phyloP scores from a whole-genome alignment of 441 rosid genomes.

The Croton setiger region DNA sequence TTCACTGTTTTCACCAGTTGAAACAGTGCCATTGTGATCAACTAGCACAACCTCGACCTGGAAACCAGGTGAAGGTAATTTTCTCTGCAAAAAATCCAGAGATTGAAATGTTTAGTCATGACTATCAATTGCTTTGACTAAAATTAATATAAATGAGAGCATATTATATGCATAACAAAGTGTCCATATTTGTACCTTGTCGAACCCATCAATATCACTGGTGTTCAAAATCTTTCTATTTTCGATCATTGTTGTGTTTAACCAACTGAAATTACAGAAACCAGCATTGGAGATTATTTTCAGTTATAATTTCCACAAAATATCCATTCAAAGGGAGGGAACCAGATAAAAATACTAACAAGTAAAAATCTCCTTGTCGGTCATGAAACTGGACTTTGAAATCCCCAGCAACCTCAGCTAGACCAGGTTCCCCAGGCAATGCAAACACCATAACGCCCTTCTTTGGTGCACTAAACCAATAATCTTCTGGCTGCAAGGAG shows the following conservation, averaged over 20 bases:
- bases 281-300: slow-evolving; percentile 9
- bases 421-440: slow-evolving; percentile 95
- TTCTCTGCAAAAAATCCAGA: slow-evolving; percentile 62
- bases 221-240: slow-evolving; percentile 72
- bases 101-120: not conserved
- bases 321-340: slow-evolving; percentile 6
- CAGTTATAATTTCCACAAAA: slow-evolving; percentile 9
- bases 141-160: not conserved
- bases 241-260: slow-evolving; percentile 91
- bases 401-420: slow-evolving; percentile 85
- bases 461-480: slow-evolving; percentile 95
- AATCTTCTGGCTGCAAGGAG: slow-evolving; percentile 79
- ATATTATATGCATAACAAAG: not conserved
- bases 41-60: slow-evolving; percentile 90
- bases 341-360: slow-evolving; percentile 43
- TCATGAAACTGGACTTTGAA: slow-evolving; percentile 96
- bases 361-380: slow-evolving; percentile 98
- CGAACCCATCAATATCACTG: slow-evolving; percentile 81
- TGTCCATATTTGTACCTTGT: slow-evolving; percentile 55
- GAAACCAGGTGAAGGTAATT: slow-evolving; percentile 94
- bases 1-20: slow-evolving; percentile 34
- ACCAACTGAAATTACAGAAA: slow-evolving; percentile 56
- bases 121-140: not conserved
- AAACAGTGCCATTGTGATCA: slow-evolving; percentile 44
- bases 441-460: slow-evolving; percentile 99